These are phyloP conservation scores for Microdochium paspali DNA, from an alignment of 2,329 filamentous ascomycete species.

Conservation along the genomic window DNA sequence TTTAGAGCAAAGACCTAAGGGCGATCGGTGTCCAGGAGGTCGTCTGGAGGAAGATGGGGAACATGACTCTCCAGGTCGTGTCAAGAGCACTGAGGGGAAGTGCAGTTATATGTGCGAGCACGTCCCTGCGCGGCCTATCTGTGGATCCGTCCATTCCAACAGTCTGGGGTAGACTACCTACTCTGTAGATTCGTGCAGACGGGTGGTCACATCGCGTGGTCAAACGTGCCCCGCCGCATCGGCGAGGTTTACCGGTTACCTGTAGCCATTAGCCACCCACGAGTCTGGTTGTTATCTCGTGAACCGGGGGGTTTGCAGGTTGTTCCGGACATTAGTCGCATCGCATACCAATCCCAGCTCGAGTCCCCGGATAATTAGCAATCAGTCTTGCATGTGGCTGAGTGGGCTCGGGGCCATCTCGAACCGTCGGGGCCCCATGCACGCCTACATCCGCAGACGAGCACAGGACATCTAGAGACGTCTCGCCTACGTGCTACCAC, in stretches of 20 bases:
- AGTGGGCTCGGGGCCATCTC: too few relatives aligned
- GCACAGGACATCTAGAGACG: too few relatives aligned
- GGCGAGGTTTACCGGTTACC: not conserved
- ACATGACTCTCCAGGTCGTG: not conserved
- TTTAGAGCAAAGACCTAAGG: not conserved
- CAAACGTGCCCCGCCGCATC: not conserved
- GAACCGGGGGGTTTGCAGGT: not conserved
- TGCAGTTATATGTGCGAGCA: not conserved
- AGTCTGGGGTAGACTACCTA: not conserved
- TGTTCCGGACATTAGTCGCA: not conserved
- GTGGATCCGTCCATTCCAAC: not conserved
- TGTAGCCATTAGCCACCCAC: not conserved
- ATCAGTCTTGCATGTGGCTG: too few relatives aligned
- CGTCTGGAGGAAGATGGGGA: not conserved
- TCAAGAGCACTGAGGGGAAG: not conserved
- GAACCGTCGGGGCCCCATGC: too few relatives aligned
- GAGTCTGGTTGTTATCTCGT: not conserved
- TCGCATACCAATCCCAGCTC: too few relatives aligned
- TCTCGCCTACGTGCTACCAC: too few relatives aligned
- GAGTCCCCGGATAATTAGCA: too few relatives aligned
- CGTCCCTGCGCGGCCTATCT: not conserved
- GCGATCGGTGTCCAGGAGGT: not conserved
- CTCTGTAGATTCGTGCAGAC: not conserved
- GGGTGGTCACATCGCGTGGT: too few relatives aligned
- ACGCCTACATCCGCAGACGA: too few relatives aligned